These are phyloP conservation scores for Hygrocybe punicea DNA, from an alignment of 768 basidiomycete species.

Conservation along the genomic window DNA sequence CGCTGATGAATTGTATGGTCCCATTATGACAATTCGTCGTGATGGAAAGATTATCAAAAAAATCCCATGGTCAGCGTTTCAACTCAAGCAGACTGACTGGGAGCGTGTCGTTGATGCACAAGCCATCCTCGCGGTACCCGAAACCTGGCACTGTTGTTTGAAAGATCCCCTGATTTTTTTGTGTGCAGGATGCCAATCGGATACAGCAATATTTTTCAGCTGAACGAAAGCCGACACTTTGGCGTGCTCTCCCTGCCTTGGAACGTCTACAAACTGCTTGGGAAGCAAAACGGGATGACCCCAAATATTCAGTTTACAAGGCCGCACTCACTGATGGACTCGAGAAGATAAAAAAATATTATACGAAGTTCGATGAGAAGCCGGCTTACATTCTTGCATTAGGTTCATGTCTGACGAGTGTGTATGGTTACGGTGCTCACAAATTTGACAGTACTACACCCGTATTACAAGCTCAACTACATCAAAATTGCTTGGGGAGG, in stretches of 20 bases:
- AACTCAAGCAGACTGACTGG: no score
- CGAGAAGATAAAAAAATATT: constrained; percentile 15
- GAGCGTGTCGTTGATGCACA: no score
- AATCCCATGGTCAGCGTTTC: no score
- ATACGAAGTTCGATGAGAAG: constrained; percentile 10
- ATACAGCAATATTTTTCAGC: constrained; percentile 27
- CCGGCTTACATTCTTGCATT: constrained; percentile 12
- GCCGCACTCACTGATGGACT: constrained; percentile 11
- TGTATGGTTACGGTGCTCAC: background rate
- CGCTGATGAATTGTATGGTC: constrained; percentile 27
- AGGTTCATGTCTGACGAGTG: constrained; percentile 4
- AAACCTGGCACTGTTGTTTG: no score
- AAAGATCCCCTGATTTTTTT: no score
- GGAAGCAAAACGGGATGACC: constrained; percentile 10
- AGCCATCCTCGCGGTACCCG: no score
- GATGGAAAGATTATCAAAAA: constrained; percentile 9
- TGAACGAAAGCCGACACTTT: constrained; percentile 21
- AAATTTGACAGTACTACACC: constrained; percentile 23
- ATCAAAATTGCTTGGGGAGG: constrained; percentile 28
- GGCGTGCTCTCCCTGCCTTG: constrained; percentile 19
- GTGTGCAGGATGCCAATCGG: constrained; percentile 23
- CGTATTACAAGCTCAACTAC: constrained; percentile 31
- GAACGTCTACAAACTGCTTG: constrained; percentile 18
- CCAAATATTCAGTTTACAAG: background rate
- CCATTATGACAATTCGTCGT: constrained; percentile 24